These are phyloP conservation scores for Echria macrotheca DNA, from an alignment of 495 filamentous ascomycete genomes.

Conservation along the genomic window DNA sequence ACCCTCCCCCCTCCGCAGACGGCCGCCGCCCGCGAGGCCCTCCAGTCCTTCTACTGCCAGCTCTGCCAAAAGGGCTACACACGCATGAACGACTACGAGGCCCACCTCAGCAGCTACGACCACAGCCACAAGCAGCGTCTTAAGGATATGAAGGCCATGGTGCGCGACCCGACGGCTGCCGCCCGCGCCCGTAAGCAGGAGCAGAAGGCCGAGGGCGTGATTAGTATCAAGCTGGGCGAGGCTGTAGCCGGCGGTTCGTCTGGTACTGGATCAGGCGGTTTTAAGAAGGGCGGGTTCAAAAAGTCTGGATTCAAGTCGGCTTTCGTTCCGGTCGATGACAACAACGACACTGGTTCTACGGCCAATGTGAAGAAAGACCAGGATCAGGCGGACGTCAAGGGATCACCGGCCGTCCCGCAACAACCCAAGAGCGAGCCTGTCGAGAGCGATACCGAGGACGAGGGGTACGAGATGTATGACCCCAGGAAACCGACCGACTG, in stretches of 20 bases:
- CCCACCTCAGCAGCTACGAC: slow-evolving; percentile 64
- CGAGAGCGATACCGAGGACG: slow-evolving; percentile 55
- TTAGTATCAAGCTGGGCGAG: slow-evolving; percentile 52
- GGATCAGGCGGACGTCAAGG: slow-evolving; percentile 14
- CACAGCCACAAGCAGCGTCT: slow-evolving; percentile 62
- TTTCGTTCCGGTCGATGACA: slow-evolving; percentile 39
- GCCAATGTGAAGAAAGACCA: slow-evolving; percentile 13
- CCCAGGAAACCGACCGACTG: slow-evolving; percentile 49
- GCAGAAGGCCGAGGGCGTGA: slow-evolving; percentile 60
- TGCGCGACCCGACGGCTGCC: slow-evolving; percentile 50
- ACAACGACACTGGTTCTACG: slow-evolving; percentile 13
- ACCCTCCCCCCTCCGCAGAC: slow-evolving; percentile 60
- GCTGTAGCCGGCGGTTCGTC: slow-evolving; percentile 15
- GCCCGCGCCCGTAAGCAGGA: slow-evolving; percentile 65
- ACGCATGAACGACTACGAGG: slow-evolving; percentile 66
- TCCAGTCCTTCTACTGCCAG: slow-evolving; percentile 83
- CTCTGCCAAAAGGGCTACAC: slow-evolving; percentile 65
- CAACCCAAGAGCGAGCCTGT: slow-evolving; percentile 24
- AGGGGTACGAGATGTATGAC: slow-evolving; percentile 53
- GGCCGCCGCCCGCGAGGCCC: slow-evolving; percentile 77
- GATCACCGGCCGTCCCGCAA: slow-evolving; percentile 11
- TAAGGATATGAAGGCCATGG: slow-evolving; percentile 63
- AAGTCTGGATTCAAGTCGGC: slow-evolving; percentile 50
- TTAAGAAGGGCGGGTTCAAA: slow-evolving; percentile 52
- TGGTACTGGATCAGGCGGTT: slow-evolving; percentile 30